Evolutionary conservation across 169 alveolate genomes (phyloP), one percentile per base, ranked within the genome.

Genomic region (Plasmodium coatneyi): DNA sequence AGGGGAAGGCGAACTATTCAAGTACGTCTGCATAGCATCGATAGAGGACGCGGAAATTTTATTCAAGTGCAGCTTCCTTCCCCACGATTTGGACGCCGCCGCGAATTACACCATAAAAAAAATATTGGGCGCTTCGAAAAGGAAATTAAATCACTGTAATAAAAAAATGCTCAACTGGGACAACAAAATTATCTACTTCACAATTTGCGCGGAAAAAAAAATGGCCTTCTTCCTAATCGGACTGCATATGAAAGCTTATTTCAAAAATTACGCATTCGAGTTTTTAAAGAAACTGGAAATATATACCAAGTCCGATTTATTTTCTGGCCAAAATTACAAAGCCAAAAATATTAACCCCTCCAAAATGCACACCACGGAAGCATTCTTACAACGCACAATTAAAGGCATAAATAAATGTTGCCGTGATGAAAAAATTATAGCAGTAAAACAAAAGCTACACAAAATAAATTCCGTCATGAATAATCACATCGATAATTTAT

Each of bases 121-220:
- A 28, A 89, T 89, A 56, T 41, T 89, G 32, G 72, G 66, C 4
- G 87, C 94, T 32, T 79, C 83, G 34, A 89, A 89, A 89, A 89
- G 81, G 46, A 89, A 89, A 66, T 41, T 76, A 74, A 89, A 66
- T 79, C 71, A 79, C 34, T 36, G 94, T 71, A 89, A 60, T 79
- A 89, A 89, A 49, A 89, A 89, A 89, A 89, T 89, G 5, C 89
- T 89, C 49, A 89, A 89, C 16, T 89, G 94, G 94, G 89, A 89
- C 14, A 79, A 79, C 71, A 41, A 46, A 60, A 89, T 80, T 79
- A 89, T 89, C 25, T 89, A 89, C 71, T 89, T 89, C 71, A 89
- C 76, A 34, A 89, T 89, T 22, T 89, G 94, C 32, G 60, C 46
- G 22, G 94, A 89, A 79, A 89, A 89, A 66, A 89, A 89, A 79